Evolutionary conservation across 345 rosid genomes (phyloP), one percentile per base, ranked within the genome.

Genomic region (Arabidopsis thaliana): DNA sequence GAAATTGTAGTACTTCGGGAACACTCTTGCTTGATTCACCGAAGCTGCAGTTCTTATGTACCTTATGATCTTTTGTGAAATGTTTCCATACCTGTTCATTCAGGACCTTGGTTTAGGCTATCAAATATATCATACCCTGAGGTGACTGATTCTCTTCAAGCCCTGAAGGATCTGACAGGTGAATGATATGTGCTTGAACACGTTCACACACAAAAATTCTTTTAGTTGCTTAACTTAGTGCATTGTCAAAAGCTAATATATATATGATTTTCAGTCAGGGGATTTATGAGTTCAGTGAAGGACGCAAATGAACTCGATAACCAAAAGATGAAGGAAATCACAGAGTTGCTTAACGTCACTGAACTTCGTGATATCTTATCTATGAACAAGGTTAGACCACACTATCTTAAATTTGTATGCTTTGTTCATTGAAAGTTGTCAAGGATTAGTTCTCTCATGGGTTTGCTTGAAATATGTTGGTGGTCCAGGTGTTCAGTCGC

Each of bases 101-200:
- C 79, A 91, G 97, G 96, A 62, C 96, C 95, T 55, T 94, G 98
- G 97, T 91, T 94, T 59, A 89, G 89, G 76, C 44, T 88, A 76
- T 86, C 93, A 44, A 86, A 73, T 74, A 84, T 91, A 78, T 79
- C 83, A 7, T 94, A 91, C 71, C 82, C 83, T 49, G 97, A 94
- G 85, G 77, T 91, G 59, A 73, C 77, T 38, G 79, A 89, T 85
- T 70, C 79, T 75, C 68, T 74, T 72, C 83, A 82, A 75, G 93
- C 95, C 51, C 45, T 84, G 69, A 81, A 80, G 36, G 88, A 80
- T 50, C 89, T 94, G 45, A 82, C 82, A 73, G 96, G 97, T 94
- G 36, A 34, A 13, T 53, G 48, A 34, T 41, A 44, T 28, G 36
- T 1, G 23, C 51, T 59, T 34, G 42, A 61, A 45, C 46, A 76